A percentile compares a stretch with the other conserved stretches of the same genome.
Evolutionary conservation across 345 rosid species (phyloP).

Genomic region (Cardamine resedifolia): DNA sequence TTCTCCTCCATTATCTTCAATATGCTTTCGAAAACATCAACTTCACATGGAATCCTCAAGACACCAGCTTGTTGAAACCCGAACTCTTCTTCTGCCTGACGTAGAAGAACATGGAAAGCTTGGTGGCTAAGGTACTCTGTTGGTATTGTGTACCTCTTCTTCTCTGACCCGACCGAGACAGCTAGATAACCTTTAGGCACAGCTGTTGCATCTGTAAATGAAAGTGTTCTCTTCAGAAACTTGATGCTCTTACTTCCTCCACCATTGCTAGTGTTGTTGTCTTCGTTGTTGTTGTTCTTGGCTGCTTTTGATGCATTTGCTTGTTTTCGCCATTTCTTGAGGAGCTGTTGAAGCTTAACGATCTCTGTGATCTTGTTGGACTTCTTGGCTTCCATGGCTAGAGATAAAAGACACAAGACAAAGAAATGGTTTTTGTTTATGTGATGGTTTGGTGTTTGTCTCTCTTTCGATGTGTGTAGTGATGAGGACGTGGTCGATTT

Average conservation of each 20-base stretch:
- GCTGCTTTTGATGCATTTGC: slow-evolving; percentile 51
- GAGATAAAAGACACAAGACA: slow-evolving; percentile 5
- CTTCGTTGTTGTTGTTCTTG: slow-evolving; percentile 8
- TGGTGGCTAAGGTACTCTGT: slow-evolving; percentile 57
- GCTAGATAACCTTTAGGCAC: slow-evolving; percentile 69
- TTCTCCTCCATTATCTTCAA: slow-evolving; percentile 55
- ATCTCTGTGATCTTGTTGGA: slow-evolving; percentile 87
- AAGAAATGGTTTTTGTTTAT: background rate
- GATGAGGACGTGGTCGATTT: slow-evolving; percentile 3
- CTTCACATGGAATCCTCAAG: slow-evolving; percentile 63
- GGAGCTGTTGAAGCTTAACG: slow-evolving; percentile 80
- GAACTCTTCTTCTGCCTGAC: slow-evolving; percentile 76
- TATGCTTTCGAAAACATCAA: slow-evolving; percentile 49
- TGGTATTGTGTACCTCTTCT: slow-evolving; percentile 64
- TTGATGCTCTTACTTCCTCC: slow-evolving; percentile 51
- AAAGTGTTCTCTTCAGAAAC: slow-evolving; percentile 75
- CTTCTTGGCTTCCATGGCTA: slow-evolving; percentile 64
- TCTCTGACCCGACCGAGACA: slow-evolving; percentile 62
- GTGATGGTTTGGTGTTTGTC: slow-evolving; percentile 8
- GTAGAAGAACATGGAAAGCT: slow-evolving; percentile 53
- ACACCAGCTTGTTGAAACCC: slow-evolving; percentile 77
- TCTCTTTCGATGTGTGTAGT: slow-evolving; percentile 11
- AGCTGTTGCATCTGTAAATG: slow-evolving; percentile 48
- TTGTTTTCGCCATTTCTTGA: slow-evolving; percentile 86
- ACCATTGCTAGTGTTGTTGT: slow-evolving; percentile 14